phyloP scores from a whole-genome alignment of 306 rosid species.

The Quercus engelmannii region DNA sequence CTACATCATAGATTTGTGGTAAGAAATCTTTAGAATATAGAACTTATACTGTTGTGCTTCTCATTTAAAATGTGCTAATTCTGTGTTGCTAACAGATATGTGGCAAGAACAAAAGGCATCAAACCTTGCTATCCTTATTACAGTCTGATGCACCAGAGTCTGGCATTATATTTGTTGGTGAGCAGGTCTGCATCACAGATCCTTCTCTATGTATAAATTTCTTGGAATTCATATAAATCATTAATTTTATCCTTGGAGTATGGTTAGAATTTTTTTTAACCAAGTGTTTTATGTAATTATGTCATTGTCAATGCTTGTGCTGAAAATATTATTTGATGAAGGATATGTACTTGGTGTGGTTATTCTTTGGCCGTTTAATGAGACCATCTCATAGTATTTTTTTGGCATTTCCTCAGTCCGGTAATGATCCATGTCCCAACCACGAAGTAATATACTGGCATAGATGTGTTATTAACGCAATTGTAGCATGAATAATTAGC shows the following conservation, averaged over 20 bases:
- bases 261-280: neutral
- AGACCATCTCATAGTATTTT: neutral
- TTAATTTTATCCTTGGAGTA: conserved; percentile 1
- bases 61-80: conserved; percentile 16
- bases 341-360: neutral
- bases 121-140: conserved; percentile 61
- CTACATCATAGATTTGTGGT: conserved; percentile 75
- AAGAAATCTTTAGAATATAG: conserved; percentile 24
- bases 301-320: conserved; percentile 9
- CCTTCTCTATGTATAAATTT: conserved; percentile 22
- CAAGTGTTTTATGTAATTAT: neutral
- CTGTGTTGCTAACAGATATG: conserved; percentile 54
- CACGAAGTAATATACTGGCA: neutral
- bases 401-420: neutral
- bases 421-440: neutral
- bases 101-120: conserved; percentile 45
- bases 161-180: conserved; percentile 71
- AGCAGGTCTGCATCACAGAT: conserved; percentile 58
- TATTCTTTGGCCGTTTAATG: too few species aligned
- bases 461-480: neutral
- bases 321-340: neutral
- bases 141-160: conserved; percentile 68
- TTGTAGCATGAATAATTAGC: neutral
- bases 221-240: conserved; percentile 5
- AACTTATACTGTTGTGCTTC: neutral